Conservation (phyloP, 2,329 filamentous ascomycete genomes). For the Penicillium sp. region DNA sequence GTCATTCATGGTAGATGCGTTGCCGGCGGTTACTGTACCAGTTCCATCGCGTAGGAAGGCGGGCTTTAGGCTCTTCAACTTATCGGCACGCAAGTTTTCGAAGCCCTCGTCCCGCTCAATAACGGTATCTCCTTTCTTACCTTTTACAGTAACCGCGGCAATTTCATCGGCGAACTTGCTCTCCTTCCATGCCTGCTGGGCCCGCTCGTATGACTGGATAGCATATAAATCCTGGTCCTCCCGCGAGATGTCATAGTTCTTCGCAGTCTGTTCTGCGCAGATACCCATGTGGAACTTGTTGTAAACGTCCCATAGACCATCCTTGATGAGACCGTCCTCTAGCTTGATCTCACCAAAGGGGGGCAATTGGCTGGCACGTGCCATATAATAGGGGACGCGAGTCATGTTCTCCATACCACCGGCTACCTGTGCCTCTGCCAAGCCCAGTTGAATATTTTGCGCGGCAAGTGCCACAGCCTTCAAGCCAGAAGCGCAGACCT, state of each 20-base stretch:
- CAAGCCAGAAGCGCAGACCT: constrained; percentile 93
- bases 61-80: constrained; percentile 81
- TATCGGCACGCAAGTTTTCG: constrained; percentile 81
- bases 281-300: constrained; percentile 98
- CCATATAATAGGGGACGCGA: constrained; percentile 84
- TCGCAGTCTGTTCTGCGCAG: constrained; percentile 91
- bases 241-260: constrained; percentile 76
- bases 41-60: constrained; percentile 84
- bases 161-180: constrained; percentile 87
- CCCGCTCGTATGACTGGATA: constrained; percentile 82
- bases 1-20: constrained; percentile 91
- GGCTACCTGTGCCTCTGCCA: constrained; percentile 83
- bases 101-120: constrained; percentile 86
- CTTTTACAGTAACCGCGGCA: constrained; percentile 79
- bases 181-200: constrained; percentile 83
- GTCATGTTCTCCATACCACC: constrained; percentile 99
- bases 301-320: constrained; percentile 94
- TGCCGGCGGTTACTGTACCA: constrained; percentile 91
- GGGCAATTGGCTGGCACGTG: constrained; percentile 76
- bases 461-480: constrained; percentile 90
- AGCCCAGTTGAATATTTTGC: constrained; percentile 89
- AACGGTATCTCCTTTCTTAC: constrained; percentile 77
- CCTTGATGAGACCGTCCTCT: constrained; percentile 90
- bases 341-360: constrained; percentile 84
- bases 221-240: constrained; percentile 91